phyloP scores from a whole-genome alignment of 1,284 basidiomycete genomes.

The Gymnopus androsaceus region DNA sequence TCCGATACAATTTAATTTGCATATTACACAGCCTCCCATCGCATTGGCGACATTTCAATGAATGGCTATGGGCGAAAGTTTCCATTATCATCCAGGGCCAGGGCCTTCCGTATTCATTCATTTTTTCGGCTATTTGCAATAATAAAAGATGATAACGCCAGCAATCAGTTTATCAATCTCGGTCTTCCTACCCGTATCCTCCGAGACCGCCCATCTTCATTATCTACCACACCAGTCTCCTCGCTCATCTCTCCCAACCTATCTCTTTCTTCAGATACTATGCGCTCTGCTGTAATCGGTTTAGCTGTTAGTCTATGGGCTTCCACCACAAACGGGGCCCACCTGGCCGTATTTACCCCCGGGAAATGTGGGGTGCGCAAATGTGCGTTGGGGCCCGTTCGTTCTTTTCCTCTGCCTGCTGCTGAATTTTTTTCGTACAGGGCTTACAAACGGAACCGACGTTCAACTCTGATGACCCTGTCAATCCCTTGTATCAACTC shows the following conservation, averaged over 20 bases:
- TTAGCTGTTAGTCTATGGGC: neutral
- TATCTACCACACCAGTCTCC: too few relatives aligned
- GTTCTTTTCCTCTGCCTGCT: neutral
- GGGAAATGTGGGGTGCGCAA: constrained; percentile 13
- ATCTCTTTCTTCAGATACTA: constrained; percentile 1
- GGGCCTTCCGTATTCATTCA: too few relatives aligned
- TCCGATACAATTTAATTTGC: too few relatives aligned
- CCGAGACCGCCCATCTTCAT: too few relatives aligned
- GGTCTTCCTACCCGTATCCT: too few relatives aligned
- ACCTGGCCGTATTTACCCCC: constrained; percentile 9
- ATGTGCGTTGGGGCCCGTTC: constrained; percentile 6
- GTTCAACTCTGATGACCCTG: constrained; percentile 9
- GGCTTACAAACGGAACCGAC: constrained; percentile 1
- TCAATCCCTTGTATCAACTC: constrained; percentile 8
- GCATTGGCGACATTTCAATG: too few relatives aligned
- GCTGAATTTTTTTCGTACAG: neutral
- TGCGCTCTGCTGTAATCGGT: constrained; percentile 1
- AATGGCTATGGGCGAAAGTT: too few relatives aligned
- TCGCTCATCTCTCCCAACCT: neutral
- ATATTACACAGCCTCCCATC: too few relatives aligned
- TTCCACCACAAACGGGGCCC: constrained; percentile 3
- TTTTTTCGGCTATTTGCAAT: too few relatives aligned
- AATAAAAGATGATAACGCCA: too few relatives aligned
- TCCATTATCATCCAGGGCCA: too few relatives aligned
- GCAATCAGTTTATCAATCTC: too few relatives aligned